Percentiles rank a stretch among this genome's conserved stretches.
phyloP scores from a whole-genome alignment of 805 yeast species.

The Metschnikowia anglica region DNA sequence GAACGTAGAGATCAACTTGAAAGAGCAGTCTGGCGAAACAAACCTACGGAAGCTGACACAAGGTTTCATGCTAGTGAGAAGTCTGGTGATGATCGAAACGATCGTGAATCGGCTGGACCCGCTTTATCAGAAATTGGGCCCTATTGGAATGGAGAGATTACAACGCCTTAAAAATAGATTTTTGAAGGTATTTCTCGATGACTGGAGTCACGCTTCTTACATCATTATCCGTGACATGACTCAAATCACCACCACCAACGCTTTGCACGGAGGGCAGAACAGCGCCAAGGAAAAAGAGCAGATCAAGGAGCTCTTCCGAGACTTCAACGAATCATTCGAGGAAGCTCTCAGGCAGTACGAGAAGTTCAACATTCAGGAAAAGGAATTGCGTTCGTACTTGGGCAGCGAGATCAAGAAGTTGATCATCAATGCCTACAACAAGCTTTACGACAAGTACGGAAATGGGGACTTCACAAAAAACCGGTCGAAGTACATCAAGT shows the following conservation, averaged over 20 bases:
- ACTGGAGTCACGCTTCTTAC: conserved; percentile 80
- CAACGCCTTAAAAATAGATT: conserved; percentile 72
- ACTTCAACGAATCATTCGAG: conserved; percentile 82
- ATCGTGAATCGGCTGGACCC: conserved; percentile 58
- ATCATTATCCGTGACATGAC: conserved; percentile 74
- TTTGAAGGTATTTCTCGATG: conserved; percentile 64
- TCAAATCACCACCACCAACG: conserved; percentile 54
- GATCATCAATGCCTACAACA: conserved; percentile 78
- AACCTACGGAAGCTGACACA: conserved; percentile 44
- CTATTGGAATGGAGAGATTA: conserved; percentile 59
- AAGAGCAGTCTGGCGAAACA: conserved; percentile 28
- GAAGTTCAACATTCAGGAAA: conserved; percentile 64
- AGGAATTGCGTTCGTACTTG: conserved; percentile 59
- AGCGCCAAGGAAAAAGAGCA: conserved; percentile 74
- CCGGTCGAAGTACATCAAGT: conserved; percentile 67
- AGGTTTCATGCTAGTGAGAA: conserved; percentile 72
- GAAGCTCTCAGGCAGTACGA: conserved; percentile 67
- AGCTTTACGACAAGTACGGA: conserved; percentile 77
- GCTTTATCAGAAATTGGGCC: conserved; percentile 54
- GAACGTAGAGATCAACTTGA: conserved; percentile 61
- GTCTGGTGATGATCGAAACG: conserved; percentile 72
- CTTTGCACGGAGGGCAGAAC: conserved; percentile 36
- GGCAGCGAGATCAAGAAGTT: conserved; percentile 70
- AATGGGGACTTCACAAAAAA: conserved; percentile 71
- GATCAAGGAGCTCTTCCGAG: conserved; percentile 79